Base-by-base conservation (phyloP, 805 yeast species). In the Wickerhamiella nectarea region DNA sequence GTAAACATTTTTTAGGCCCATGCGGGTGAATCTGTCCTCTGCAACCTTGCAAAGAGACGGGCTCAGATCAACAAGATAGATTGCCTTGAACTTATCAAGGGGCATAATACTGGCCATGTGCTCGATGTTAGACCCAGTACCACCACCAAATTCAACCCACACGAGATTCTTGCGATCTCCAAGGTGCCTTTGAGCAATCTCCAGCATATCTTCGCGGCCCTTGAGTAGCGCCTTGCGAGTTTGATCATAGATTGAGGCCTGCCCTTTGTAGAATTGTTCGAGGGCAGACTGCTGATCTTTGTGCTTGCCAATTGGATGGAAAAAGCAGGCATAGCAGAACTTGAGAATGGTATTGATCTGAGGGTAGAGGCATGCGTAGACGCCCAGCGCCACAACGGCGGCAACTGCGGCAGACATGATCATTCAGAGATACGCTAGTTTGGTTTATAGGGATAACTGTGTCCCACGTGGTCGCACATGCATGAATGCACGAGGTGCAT, bases 101-200 rank as follows among this genome's bases (percentile, higher is more conserved):
- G 75, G 68, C 40, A 71, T 62, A 37, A 75, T 62, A 35, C 65
- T 56, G 56, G 78, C 66, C 93, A 82, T 82, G 53, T 71, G 69
- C 60, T 82, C 91, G 53, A 82, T 78, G 62, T 82, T 82, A 60
- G 76, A 69, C 38, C 93, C 94, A 5, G 94, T 82, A 19, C 94
- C 94, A 25, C 93, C 93, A 41, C 93, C 94, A 55, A 83, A 72
- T 36, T 57, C 61, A 26, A 57, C 52, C 61, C 61, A 57, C 22
- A 57, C 55, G 17, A 56, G 50, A 37, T 52, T 50, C 10, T 48
- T 44, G 21, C 59, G 60, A 42, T 63, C 65, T 28, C 56, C 56
- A 29, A 78, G 60, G 58, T 80, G 86, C 20, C 78, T 59, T 24
- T 66, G 68, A 1, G 82, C 80, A 46, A 80, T 58, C 15, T 44